Evolutionary conservation across 345 rosid species (phyloP).

Genomic region (Acer saccharum): DNA sequence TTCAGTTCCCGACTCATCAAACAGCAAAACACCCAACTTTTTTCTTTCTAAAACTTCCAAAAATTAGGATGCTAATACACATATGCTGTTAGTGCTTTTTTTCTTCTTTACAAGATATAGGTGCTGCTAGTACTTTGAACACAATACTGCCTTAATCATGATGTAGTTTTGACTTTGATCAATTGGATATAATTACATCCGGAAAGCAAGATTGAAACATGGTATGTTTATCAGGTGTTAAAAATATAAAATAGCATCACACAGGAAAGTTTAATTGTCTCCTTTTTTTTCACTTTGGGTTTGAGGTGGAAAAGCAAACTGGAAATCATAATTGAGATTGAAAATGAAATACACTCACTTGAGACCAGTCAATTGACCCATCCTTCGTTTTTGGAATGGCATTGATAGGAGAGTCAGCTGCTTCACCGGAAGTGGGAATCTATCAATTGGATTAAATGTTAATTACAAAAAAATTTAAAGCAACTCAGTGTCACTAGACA

Average conservation of each 20-base stretch:
- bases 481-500: not conserved
- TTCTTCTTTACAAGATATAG: too few relatives aligned
- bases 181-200: too few relatives aligned
- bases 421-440: conserved; percentile 85
- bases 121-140: too few relatives aligned
- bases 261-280: not conserved
- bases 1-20: too few relatives aligned
- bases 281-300: not conserved
- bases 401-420: conserved; percentile 46
- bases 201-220: not conserved
- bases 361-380: conserved; percentile 91
- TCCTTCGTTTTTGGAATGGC: conserved; percentile 78
- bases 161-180: too few relatives aligned
- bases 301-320: not conserved
- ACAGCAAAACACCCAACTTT: too few relatives aligned
- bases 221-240: not conserved
- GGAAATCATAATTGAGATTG: not conserved
- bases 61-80: too few relatives aligned
- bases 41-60: too few relatives aligned
- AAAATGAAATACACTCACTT: conserved; percentile 45
- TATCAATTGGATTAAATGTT: conserved; percentile 27
- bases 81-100: too few relatives aligned
- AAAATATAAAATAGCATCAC: not conserved
- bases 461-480: not conserved
- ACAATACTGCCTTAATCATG: too few relatives aligned